Percentiles rank a stretch among this genome's conserved stretches.
These are phyloP conservation scores for Alnus glutinosa DNA, from an alignment of 306 rosid genomes.

Conservation along the genomic window DNA sequence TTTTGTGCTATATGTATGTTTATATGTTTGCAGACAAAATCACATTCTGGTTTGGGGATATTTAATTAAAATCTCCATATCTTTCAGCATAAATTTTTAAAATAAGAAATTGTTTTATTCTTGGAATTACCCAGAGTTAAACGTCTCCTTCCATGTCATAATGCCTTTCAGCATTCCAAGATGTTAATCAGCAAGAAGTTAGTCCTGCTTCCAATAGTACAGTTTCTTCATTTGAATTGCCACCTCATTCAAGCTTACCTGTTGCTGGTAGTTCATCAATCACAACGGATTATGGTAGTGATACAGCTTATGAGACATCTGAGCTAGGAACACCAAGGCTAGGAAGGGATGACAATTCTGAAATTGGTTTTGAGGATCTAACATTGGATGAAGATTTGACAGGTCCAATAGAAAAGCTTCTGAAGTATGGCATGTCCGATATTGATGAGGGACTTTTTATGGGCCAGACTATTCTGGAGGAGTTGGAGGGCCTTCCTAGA, in stretches of 20 bases:
- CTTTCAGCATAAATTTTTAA: not conserved
- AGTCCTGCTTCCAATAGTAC: constrained; percentile 49
- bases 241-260: constrained; percentile 63
- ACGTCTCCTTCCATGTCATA: constrained; percentile 29
- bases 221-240: constrained; percentile 54
- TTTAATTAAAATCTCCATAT: not conserved
- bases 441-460: constrained; percentile 93
- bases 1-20: constrained; percentile 15
- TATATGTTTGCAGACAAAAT: not conserved
- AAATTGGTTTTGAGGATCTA: constrained; percentile 79
- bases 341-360: constrained; percentile 81
- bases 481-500: constrained; percentile 95
- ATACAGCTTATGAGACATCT: constrained; percentile 86
- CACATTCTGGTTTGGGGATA: not conserved
- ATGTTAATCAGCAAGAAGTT: constrained; percentile 59
- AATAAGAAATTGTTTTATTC: constrained; percentile 6
- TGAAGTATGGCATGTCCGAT: constrained; percentile 82
- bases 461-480: constrained; percentile 97
- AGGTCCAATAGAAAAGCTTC: constrained; percentile 84
- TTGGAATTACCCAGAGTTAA: constrained; percentile 31
- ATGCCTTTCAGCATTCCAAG: constrained; percentile 79
- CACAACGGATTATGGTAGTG: constrained; percentile 92
- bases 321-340: constrained; percentile 78
- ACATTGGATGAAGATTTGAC: constrained; percentile 80
- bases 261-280: constrained; percentile 80